A percentile compares a stretch with the other conserved stretches of the same genome.
Conservation (phyloP, 805 yeast genomes). For the Spathaspora hagerdaliae region DNA sequence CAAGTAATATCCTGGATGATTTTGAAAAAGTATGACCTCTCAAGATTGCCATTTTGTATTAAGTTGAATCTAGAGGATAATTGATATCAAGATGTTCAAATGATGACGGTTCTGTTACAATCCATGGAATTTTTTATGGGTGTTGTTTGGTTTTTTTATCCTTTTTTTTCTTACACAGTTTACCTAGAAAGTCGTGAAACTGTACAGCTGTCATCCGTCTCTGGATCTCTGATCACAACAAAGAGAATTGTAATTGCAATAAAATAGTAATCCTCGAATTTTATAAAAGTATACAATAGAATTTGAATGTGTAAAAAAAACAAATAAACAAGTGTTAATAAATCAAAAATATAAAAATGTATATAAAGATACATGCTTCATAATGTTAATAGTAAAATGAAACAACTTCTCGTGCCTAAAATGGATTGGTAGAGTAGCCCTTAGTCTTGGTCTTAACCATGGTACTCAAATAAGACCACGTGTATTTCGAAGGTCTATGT, state of each 20-base stretch:
- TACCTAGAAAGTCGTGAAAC: no score
- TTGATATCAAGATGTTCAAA: no score
- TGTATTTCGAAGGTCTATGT: constrained; percentile 16
- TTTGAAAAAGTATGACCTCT: constrained; percentile 29
- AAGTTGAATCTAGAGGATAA: no score
- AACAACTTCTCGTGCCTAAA: background rate
- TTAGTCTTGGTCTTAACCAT: constrained; percentile 32
- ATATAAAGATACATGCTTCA: constrained; percentile 35
- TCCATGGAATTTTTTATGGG: background rate
- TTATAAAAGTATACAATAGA: constrained; percentile 1
- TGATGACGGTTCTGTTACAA: background rate
- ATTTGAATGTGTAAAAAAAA: background rate
- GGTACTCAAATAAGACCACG: constrained; percentile 46
- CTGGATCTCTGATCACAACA: no score
- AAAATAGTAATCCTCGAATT: background rate
- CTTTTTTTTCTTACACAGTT: background rate
- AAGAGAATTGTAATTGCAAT: background rate
- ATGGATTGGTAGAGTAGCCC: constrained; percentile 57
- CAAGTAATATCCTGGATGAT: constrained; percentile 44
- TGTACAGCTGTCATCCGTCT: no score
- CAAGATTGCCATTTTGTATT: constrained; percentile 4
- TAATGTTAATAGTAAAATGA: constrained; percentile 44
- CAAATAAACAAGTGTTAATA: background rate
- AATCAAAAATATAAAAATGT: constrained; percentile 37
- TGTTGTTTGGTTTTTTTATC: background rate